phyloP scores from a whole-genome alignment of 2,329 filamentous ascomycete species.

The Alternaria sp. region DNA sequence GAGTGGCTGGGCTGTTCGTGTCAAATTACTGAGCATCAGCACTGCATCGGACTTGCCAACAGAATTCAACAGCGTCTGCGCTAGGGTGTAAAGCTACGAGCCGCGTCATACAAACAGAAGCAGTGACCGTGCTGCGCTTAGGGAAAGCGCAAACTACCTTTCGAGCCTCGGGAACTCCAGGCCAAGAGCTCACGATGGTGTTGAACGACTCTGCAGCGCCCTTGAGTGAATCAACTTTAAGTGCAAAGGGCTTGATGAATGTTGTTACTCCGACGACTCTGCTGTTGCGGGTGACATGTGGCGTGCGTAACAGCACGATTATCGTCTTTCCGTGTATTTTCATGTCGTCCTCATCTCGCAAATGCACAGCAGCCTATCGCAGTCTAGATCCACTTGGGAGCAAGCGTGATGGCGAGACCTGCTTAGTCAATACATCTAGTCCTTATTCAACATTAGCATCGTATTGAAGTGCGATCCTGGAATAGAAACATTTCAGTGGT shows the following conservation, averaged over 20 bases:
- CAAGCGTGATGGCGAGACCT: background rate
- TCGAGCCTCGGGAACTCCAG: background rate
- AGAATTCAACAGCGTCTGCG: background rate
- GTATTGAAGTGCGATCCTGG: background rate
- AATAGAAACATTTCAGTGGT: background rate
- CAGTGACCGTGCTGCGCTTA: background rate
- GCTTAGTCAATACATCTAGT: background rate
- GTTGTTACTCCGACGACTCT: background rate
- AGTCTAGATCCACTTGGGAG: background rate
- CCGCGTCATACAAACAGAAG: background rate
- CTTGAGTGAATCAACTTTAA: background rate
- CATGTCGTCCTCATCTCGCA: background rate
- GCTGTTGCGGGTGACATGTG: background rate
- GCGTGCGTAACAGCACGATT: background rate
- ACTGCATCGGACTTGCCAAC: background rate
- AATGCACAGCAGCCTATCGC: background rate
- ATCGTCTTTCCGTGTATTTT: background rate
- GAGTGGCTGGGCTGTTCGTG: background rate
- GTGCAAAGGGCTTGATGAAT: background rate
- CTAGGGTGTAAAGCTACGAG: background rate
- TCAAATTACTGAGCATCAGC: background rate
- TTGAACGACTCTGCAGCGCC: background rate
- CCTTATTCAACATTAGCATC: background rate
- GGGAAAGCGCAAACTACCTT: background rate
- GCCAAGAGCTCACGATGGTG: background rate